Evolutionary conservation across 2,329 filamentous ascomycete species (phyloP).

Genomic region (Monilinia fructicola): DNA sequence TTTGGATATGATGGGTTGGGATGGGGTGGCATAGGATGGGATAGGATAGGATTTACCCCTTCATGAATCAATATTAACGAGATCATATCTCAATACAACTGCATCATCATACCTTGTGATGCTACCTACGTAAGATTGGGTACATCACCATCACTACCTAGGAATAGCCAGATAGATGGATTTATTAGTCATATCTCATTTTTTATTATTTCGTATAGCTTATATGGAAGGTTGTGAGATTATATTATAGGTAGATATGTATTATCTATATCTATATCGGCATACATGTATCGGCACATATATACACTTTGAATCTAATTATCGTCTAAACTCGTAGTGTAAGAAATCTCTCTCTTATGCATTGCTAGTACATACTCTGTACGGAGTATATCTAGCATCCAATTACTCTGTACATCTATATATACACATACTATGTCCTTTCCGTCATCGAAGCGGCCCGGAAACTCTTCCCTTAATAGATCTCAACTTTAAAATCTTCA

Average conservation of each 20-base stretch:
- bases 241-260: too few species aligned
- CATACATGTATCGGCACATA: too few species aligned
- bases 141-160: too few species aligned
- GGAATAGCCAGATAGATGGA: background rate
- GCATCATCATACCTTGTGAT: background rate
- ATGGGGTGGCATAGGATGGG: background rate
- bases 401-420: too few species aligned
- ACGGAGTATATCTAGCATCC: too few species aligned
- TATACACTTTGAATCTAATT: background rate
- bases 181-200: background rate
- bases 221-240: too few species aligned
- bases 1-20: background rate
- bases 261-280: too few species aligned
- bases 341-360: too few species aligned
- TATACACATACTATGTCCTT: background rate
- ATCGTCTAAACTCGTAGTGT: background rate
- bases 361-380: background rate
- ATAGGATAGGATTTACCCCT: conserved; percentile 2
- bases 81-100: background rate
- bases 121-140: too few species aligned
- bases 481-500: conserved; percentile 3
- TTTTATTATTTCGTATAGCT: background rate
- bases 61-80: conserved; percentile 11
- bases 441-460: background rate
- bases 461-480: background rate